Percentiles rank a stretch among this genome's conserved stretches.
Evolutionary conservation across 306 rosid genomes (phyloP).

Genomic region (Vachellia pachyceras): DNA sequence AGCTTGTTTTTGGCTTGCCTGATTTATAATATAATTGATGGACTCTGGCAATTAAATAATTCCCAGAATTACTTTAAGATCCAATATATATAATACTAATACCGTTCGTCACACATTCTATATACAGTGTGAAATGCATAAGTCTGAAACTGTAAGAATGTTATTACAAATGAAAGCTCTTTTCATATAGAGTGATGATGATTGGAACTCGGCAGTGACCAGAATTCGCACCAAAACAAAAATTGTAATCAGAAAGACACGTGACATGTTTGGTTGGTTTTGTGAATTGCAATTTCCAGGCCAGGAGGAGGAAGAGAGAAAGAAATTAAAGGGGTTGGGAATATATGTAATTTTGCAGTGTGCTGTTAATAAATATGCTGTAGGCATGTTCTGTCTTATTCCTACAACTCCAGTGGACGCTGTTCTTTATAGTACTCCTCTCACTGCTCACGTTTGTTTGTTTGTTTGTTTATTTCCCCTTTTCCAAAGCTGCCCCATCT

Average conservation of each 20-base stretch:
- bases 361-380: neutral
- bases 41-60: neutral
- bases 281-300: neutral
- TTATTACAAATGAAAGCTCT: neutral
- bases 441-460: neutral
- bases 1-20: neutral
- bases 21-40: neutral
- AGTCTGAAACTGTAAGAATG: neutral
- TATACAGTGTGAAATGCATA: neutral
- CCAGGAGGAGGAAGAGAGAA: neutral
- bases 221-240: neutral
- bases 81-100: neutral
- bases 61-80: neutral
- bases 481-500: constrained; percentile 8
- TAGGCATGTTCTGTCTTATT: constrained; percentile 24
- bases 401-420: constrained; percentile 2
- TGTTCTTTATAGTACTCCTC: neutral
- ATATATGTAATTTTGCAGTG: neutral
- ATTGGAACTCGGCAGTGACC: neutral
- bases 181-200: neutral
- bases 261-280: neutral
- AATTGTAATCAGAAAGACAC: neutral
- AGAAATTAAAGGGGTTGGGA: neutral
- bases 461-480: no score
- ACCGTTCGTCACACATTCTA: neutral